Percentiles rank a stretch among this genome's conserved stretches.
Evolutionary conservation across 495 filamentous ascomycete genomes (phyloP).

Genomic region (Glutinoglossum americanum): DNA sequence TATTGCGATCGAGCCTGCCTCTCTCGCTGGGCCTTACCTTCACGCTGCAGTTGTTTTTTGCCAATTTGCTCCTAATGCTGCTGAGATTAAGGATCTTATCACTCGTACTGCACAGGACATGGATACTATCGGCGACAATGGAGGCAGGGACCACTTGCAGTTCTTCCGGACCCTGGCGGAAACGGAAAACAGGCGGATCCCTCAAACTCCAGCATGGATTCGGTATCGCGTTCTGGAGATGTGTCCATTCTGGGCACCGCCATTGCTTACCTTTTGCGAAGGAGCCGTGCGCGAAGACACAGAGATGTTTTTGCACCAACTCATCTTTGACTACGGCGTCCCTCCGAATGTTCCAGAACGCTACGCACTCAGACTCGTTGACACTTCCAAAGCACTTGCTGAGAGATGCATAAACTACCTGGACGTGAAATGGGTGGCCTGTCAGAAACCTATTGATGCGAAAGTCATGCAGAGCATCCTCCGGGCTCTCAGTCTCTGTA

Average conservation of each 20-base stretch:
- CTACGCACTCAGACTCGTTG: not conserved
- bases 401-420: constrained; percentile 2
- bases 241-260: constrained; percentile 3
- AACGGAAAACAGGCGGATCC: constrained; percentile 1
- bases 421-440: not conserved
- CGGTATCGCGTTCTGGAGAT: not conserved
- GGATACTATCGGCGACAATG: constrained; percentile 30
- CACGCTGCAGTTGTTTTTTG: constrained; percentile 29
- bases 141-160: constrained; percentile 33
- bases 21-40: constrained; percentile 30
- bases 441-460: not conserved
- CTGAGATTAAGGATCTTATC: constrained; percentile 23
- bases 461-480: constrained; percentile 1
- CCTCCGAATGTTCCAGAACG: not conserved
- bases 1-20: constrained; percentile 33
- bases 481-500: constrained; percentile 1
- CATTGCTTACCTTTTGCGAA: constrained; percentile 5
- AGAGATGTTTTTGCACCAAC: constrained; percentile 1
- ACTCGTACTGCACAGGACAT: constrained; percentile 31
- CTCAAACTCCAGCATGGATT: not conserved
- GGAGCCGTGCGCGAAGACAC: constrained; percentile 2
- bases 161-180: constrained; percentile 28
- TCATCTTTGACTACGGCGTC: constrained; percentile 2
- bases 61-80: constrained; percentile 18
- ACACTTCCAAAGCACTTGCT: not conserved